phyloP scores from a whole-genome alignment of 345 rosid species.

The Ceriops tagal region DNA sequence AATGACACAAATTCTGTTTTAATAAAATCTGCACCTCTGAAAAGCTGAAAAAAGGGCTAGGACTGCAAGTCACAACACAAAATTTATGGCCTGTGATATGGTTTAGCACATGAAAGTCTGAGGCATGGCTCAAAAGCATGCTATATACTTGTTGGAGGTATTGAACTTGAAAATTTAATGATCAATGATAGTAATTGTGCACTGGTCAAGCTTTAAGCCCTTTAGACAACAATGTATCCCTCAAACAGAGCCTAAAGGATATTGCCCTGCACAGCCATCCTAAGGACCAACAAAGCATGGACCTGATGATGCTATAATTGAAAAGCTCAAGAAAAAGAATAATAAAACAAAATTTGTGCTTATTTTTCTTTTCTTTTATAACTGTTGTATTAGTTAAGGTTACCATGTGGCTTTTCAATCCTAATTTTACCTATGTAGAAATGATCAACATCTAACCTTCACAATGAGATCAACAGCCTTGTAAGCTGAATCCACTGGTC shows the following conservation, averaged over 20 bases:
- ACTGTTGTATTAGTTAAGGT: background rate
- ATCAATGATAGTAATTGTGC: too few species aligned
- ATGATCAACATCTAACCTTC: conserved; percentile 40
- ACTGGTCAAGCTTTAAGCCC: too few species aligned
- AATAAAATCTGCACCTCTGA: background rate
- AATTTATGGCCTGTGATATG: background rate
- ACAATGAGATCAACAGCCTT: conserved; percentile 88
- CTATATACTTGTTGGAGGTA: too few species aligned
- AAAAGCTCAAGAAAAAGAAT: too few species aligned
- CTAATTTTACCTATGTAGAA: background rate
- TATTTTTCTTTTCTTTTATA: background rate
- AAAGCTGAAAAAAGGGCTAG: background rate
- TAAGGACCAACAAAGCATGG: too few species aligned
- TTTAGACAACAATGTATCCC: too few species aligned
- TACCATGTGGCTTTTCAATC: background rate
- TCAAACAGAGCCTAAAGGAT: too few species aligned
- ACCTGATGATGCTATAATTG: too few species aligned
- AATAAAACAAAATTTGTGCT: too few species aligned
- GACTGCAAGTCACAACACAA: background rate
- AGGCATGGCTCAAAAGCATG: background rate
- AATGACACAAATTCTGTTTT: background rate
- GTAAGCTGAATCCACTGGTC: conserved; percentile 98
- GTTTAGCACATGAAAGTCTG: background rate
- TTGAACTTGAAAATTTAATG: background rate
- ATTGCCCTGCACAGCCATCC: too few species aligned